Evolutionary conservation across 345 rosid genomes (phyloP).

Genomic region (Orychophragmus violaceus): DNA sequence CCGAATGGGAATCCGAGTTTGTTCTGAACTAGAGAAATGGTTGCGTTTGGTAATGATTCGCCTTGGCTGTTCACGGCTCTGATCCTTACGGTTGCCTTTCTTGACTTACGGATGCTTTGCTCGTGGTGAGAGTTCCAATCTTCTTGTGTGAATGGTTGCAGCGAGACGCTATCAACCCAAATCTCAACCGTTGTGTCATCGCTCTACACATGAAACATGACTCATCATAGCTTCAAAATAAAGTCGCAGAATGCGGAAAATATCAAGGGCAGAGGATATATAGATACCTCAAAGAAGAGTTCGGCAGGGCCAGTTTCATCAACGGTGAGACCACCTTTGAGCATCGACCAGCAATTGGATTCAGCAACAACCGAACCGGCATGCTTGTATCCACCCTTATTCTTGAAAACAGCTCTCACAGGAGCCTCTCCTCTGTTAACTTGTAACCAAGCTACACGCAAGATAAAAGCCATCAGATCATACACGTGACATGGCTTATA

Average conservation of each 20-base stretch:
- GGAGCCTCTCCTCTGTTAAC: conserved; percentile 38
- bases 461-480: background rate
- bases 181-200: conserved; percentile 42
- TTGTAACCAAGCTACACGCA: conserved; percentile 63
- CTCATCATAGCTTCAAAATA: no score
- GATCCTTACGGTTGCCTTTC: conserved; percentile 44
- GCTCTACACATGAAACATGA: conserved; percentile 45
- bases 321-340: no score
- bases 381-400: conserved; percentile 32
- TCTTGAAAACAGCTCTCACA: conserved; percentile 46
- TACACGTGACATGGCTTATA: background rate
- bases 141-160: conserved; percentile 65
- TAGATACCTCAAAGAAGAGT: conserved; percentile 61
- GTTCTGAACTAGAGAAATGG: conserved; percentile 36
- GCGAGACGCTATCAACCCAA: no score
- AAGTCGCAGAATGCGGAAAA: no score
- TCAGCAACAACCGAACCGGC: no score
- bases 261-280: no score
- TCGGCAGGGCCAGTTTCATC: conserved; percentile 51
- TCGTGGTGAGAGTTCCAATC: conserved; percentile 69
- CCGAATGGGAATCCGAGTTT: conserved; percentile 52
- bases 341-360: no score
- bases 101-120: conserved; percentile 40
- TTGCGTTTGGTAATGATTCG: conserved; percentile 42
- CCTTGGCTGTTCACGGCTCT: conserved; percentile 43